These are phyloP conservation scores for Cyberlindnera japonica DNA, from an alignment of 805 yeast species.

Conservation along the genomic window DNA sequence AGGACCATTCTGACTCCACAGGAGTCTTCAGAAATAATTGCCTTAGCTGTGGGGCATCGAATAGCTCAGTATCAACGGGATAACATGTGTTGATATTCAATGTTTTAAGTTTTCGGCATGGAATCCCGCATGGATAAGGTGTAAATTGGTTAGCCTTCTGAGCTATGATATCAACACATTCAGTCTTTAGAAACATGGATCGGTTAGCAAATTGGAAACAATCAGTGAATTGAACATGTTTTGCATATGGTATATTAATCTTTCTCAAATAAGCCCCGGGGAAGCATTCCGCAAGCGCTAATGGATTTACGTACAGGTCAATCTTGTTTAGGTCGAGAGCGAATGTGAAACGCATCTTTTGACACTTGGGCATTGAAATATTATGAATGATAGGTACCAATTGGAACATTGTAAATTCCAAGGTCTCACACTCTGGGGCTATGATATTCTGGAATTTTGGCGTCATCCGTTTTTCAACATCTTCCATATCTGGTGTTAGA, in stretches of 20 bases:
- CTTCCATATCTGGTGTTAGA: neutral
- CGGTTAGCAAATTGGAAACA: neutral
- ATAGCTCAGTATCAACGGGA: no score
- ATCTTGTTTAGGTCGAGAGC: neutral
- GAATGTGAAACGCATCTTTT: neutral
- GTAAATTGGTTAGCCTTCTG: neutral
- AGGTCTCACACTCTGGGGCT: neutral
- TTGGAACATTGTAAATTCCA: conserved; percentile 1
- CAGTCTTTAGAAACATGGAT: neutral
- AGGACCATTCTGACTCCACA: no score
- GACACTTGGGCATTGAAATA: neutral
- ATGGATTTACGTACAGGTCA: neutral
- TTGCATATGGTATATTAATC: neutral
- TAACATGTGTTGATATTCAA: no score
- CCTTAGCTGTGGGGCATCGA: no score
- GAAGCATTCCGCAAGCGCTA: neutral
- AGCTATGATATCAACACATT: neutral
- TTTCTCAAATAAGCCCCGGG: neutral
- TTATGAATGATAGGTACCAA: neutral
- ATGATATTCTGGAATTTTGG: neutral
- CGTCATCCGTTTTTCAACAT: neutral
- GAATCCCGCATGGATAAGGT: no score
- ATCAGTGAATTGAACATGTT: neutral
- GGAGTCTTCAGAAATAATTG: no score
- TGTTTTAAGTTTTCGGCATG: no score